Conservation (phyloP, 2,329 filamentous ascomycete genomes). For the Diaporthe nobilis region DNA sequence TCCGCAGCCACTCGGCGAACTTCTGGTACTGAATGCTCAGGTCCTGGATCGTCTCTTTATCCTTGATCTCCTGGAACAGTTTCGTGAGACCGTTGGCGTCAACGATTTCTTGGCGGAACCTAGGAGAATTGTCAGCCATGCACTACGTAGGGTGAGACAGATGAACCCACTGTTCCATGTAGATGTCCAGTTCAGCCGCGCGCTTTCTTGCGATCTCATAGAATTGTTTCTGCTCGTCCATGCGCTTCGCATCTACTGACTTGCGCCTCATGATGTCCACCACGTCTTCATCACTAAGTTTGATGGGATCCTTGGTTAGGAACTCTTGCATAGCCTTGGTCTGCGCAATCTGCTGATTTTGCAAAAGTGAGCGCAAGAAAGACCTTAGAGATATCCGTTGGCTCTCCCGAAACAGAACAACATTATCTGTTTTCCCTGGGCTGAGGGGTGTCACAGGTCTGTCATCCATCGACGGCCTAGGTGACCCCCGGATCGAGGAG, state of each 20-base stretch:
- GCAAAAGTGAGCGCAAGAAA: constrained; percentile 87
- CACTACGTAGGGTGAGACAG: constrained; percentile 16
- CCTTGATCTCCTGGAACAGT: constrained; percentile 92
- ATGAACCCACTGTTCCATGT: constrained; percentile 88
- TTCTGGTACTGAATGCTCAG: constrained; percentile 97
- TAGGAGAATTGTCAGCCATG: constrained; percentile 48
- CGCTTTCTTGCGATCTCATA: constrained; percentile 95
- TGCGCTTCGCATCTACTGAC: constrained; percentile 85
- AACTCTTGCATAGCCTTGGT: constrained; percentile 91
- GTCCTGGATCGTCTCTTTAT: constrained; percentile 88
- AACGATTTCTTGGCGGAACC: constrained; percentile 77
- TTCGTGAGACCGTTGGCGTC: constrained; percentile 87
- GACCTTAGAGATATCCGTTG: constrained; percentile 93
- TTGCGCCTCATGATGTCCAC: constrained; percentile 86
- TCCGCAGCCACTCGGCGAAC: constrained; percentile 97
- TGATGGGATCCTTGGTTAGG: constrained; percentile 79
- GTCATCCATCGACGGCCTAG: constrained; percentile 62
- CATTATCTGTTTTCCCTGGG: constrained; percentile 46
- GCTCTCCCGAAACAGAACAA: constrained; percentile 84
- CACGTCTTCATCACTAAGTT: constrained; percentile 84
- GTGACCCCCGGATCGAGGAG: constrained; percentile 55
- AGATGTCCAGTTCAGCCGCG: constrained; percentile 93
- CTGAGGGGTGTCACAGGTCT: constrained; percentile 49
- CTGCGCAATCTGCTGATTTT: constrained; percentile 86
- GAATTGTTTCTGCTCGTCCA: constrained; percentile 94